Evolutionary conservation across 495 filamentous ascomycete genomes (phyloP).

Genomic region (Penicillium lividum): DNA sequence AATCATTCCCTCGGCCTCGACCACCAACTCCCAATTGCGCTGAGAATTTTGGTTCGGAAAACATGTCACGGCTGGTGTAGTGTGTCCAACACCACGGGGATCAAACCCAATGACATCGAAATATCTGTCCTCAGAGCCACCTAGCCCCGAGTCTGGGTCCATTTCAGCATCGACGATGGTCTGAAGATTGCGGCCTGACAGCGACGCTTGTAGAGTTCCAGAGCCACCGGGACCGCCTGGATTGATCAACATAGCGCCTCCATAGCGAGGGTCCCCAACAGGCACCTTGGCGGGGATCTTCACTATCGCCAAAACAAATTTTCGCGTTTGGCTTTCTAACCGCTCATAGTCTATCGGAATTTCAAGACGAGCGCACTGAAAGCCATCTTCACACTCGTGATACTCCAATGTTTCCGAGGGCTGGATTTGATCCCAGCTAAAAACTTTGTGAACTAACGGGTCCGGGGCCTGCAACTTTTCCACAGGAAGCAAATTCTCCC

Average conservation of each 20-base stretch:
- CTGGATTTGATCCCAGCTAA: conserved; percentile 34
- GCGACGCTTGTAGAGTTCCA: conserved; percentile 42
- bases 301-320: conserved; percentile 52
- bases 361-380: conserved; percentile 57
- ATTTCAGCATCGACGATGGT: conserved; percentile 42
- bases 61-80: conserved; percentile 50
- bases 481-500: neutral
- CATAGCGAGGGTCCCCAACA: conserved; percentile 45
- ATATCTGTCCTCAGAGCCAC: conserved; percentile 32
- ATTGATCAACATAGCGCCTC: conserved; percentile 47
- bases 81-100: conserved; percentile 54
- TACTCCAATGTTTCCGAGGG: conserved; percentile 37
- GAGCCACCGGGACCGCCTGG: conserved; percentile 56
- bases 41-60: conserved; percentile 44
- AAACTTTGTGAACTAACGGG: conserved; percentile 3
- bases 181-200: conserved; percentile 41
- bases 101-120: conserved; percentile 61
- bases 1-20: conserved; percentile 44
- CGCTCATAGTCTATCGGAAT: conserved; percentile 60
- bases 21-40: conserved; percentile 41
- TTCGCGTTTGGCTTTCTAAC: conserved; percentile 34
- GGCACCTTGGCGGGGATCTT: conserved; percentile 51
- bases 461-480: neutral
- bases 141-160: conserved; percentile 16
- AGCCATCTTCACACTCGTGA: conserved; percentile 41